Base-by-base conservation (phyloP, 2,329 filamentous ascomycete genomes). In the Ampelomyces quisqualis region DNA sequence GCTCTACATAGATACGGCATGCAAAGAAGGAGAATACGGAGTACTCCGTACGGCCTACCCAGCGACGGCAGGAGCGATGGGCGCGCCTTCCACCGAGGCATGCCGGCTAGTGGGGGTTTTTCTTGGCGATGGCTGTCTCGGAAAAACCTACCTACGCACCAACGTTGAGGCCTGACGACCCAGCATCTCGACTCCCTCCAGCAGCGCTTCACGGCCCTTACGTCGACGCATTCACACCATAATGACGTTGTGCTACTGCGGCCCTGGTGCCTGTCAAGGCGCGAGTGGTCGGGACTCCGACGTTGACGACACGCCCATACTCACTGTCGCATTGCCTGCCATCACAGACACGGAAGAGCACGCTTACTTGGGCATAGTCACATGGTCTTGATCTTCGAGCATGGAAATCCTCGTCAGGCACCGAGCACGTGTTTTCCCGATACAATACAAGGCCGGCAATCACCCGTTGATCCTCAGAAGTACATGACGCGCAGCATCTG, bases 361-460 rank as follows among this genome's bases (percentile, higher is more conserved):
- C n/a, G 31, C 27, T 23, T 36, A 22, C 46, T 57, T 53, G 55
- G 59, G 58, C 59, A 60, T 38, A 38, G 44, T 38, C 60, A 57
- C 59, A 59, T 56, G 45, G 35, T 47, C 50, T 27, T 30, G 47
- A 32, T 42, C 43, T 29, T 34, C 32, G 30, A 38, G 13, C 8
- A 21, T 17, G 38, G 18, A 45, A 39, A 30, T 47, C 19, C 26
- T 34, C 37, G 40, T 54, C 57, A 60, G 51, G 57, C 53, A 58
- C 44, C 38, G 38, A 44, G 51, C 59, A 63, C 59, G 59, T 62
- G 58, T 47, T 43, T 43, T 20, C 38, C 46, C 54, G 36, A 29
- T 34, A 55, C 53, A 40, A 31, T n/a, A n/a, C n/a, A n/a, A n/a
- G 22, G 17, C 17, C 40, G 51, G 48, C 49, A 45, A 30, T 15